Conservation (phyloP, 1,139 yeast genomes). For the Petasospora rhodanensis region DNA sequence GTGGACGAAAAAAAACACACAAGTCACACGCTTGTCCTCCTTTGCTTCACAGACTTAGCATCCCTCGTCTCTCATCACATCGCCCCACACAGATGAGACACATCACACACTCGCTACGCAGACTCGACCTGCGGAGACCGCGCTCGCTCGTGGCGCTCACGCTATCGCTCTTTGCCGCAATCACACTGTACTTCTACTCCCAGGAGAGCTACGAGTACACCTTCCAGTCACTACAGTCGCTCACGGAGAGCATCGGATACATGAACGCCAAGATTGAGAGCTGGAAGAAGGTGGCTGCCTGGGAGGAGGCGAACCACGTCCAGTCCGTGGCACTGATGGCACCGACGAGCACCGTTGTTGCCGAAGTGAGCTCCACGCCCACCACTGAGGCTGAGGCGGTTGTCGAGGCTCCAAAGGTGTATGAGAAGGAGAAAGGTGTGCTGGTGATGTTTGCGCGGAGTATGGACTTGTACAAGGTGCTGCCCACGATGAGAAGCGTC, state of each 20-base stretch:
- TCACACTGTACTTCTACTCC: conserved; percentile 4
- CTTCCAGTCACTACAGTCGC: conserved; percentile 7
- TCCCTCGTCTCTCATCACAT: too few species aligned
- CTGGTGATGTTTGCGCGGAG: conserved; percentile 78
- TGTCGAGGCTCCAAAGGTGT: background rate
- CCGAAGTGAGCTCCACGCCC: too few species aligned
- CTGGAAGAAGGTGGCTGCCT: conserved; percentile 8
- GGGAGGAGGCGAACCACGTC: conserved; percentile 4
- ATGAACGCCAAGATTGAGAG: conserved; percentile 13
- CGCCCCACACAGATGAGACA: too few species aligned
- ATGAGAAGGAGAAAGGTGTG: conserved; percentile 51
- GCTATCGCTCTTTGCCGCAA: background rate
- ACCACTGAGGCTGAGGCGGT: too few species aligned
- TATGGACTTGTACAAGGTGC: conserved; percentile 51
- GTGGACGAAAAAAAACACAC: too few species aligned
- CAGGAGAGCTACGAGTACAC: conserved; percentile 9
- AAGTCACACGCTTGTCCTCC: too few species aligned
- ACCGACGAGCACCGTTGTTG: conserved; percentile 1
- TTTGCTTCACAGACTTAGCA: too few species aligned
- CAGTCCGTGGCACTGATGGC: conserved; percentile 1
- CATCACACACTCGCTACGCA: conserved; percentile 1
- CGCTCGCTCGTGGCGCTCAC: conserved; percentile 1
- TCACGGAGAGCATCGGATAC: conserved; percentile 9
- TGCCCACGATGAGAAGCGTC: conserved; percentile 58
- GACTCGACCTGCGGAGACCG: conserved; percentile 9